Base-by-base conservation (phyloP, 139 green algal genomes). In the Chlamydomonas sp. region DNA sequence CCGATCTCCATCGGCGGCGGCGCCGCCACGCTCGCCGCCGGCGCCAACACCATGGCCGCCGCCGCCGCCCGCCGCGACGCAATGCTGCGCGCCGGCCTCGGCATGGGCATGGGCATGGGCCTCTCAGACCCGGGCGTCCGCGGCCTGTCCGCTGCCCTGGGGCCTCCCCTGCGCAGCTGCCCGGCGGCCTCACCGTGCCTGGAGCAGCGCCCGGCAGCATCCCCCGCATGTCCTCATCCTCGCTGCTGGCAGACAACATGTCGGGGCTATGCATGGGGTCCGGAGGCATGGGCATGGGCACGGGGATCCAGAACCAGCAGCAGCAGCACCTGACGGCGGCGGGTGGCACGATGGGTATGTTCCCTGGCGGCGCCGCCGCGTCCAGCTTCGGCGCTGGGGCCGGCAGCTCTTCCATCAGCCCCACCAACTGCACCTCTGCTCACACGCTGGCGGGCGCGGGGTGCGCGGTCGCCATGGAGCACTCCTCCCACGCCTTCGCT, bases 311-410 rank as follows among this genome's bases (percentile, higher is more conserved):
- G 49, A 4, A 14, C 6, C 77, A 15, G 59, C 59, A 10, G 59
- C 59, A 18, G 78, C 61, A 8, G 62, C 69, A 71, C 66, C 66
- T 18, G 2, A 64, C 67, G 18, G 60, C 49, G n/a, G 68, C 57
- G 80, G 80, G 68, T 5, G 80, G 58, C 14, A 57, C 60, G 16
- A 49, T 2, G 8, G 67, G 67, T 1, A 69, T 14, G 6, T 17
- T 58, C 2, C 68, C 80, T 4, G 5, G 73, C 10, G 82, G 74
- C 9, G 71, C 71, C 10, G 71, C 82, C 1, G 61, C 72, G 49
- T 68, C 63, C 83, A 82, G 83, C 73, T 88, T 86, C 58, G 63
- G 83, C 83, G 49, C 62, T 15, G 60, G 18, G n/a, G 81, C 71
- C 61, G 81, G 81, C 68, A 80, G 71, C 10, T 73, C 69, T 1